A percentile compares a stretch with the other conserved stretches of the same genome.
phyloP scores from a whole-genome alignment of 2,329 filamentous ascomycete species.

The Curvularia spicifera region DNA sequence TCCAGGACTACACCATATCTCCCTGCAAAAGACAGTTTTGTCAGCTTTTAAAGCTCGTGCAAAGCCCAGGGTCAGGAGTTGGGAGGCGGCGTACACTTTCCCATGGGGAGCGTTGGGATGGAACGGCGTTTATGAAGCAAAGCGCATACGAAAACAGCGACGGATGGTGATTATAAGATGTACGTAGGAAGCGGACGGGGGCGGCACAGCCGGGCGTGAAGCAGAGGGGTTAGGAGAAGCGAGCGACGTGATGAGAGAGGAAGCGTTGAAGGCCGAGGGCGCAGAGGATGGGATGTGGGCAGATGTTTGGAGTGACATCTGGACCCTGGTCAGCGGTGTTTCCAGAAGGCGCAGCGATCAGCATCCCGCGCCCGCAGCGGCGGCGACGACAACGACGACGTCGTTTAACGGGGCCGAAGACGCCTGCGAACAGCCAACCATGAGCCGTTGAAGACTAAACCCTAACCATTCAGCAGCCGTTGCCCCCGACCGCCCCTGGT shows the following conservation, averaged over 20 bases:
- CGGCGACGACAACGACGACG: conserved; percentile 12
- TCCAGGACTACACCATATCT: conserved; percentile 94
- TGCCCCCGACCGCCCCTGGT: neutral
- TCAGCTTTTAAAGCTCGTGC: conserved; percentile 27
- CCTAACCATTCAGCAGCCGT: conserved; percentile 4
- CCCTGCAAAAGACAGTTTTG: conserved; percentile 51
- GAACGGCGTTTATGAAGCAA: conserved; percentile 20
- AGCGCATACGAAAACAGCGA: conserved; percentile 37
- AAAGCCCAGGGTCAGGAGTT: conserved; percentile 15
- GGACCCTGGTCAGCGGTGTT: conserved; percentile 23
- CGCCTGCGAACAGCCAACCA: conserved; percentile 7
- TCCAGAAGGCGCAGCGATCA: conserved; percentile 21
- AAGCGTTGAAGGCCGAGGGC: neutral
- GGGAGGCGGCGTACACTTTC: conserved; percentile 50
- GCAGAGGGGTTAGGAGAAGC: conserved; percentile 20
- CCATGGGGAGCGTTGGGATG: conserved; percentile 44
- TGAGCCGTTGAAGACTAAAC: neutral
- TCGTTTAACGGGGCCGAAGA: conserved; percentile 11
- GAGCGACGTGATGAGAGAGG: conserved; percentile 32
- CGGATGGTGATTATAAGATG: conserved; percentile 5
- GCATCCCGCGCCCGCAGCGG: conserved; percentile 18
- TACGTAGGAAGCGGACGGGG: conserved; percentile 7
- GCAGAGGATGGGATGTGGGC: conserved; percentile 11
- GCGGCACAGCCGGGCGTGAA: conserved; percentile 17
- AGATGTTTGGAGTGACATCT: conserved; percentile 16